Evolutionary conservation across 2,329 filamentous ascomycete genomes (phyloP).

Genomic region (Epichloe scottii): DNA sequence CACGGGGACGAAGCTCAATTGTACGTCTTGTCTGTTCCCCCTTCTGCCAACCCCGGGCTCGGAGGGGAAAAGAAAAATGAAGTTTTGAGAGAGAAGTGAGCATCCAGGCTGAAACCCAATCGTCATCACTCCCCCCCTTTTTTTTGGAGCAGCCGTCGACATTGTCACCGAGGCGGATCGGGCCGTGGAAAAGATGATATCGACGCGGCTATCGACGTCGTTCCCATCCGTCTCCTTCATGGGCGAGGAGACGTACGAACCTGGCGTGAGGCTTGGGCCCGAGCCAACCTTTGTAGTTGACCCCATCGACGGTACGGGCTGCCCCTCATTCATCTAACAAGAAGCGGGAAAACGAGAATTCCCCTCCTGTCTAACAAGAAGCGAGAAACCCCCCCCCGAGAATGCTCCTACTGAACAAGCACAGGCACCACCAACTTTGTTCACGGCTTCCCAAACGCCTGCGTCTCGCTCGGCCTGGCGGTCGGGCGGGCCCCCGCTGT

Average conservation of each 20-base stretch:
- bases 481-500: conserved; percentile 48
- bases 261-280: conserved; percentile 48
- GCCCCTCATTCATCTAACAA: not conserved
- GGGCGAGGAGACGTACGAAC: conserved; percentile 65
- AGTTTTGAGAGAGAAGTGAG: not conserved
- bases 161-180: conserved; percentile 58
- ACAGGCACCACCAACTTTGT: conserved; percentile 64
- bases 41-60: not conserved
- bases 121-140: no score
- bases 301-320: conserved; percentile 54
- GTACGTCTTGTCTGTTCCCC: conserved; percentile 23
- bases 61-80: not conserved
- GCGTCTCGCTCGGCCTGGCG: conserved; percentile 63
- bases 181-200: conserved; percentile 52
- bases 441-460: conserved; percentile 61
- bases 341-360: not conserved
- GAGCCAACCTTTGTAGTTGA: conserved; percentile 70
- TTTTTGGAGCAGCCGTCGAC: conserved; percentile 45
- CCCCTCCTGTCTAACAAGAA: no score
- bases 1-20: conserved; percentile 52
- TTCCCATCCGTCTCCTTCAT: conserved; percentile 53
- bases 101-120: not conserved
- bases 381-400: no score
- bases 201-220: conserved; percentile 32
- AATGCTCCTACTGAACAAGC: no score